These are phyloP conservation scores for Nitzschia sp. DNA, from an alignment of 108 stramenopile species.

Conservation along the genomic window DNA sequence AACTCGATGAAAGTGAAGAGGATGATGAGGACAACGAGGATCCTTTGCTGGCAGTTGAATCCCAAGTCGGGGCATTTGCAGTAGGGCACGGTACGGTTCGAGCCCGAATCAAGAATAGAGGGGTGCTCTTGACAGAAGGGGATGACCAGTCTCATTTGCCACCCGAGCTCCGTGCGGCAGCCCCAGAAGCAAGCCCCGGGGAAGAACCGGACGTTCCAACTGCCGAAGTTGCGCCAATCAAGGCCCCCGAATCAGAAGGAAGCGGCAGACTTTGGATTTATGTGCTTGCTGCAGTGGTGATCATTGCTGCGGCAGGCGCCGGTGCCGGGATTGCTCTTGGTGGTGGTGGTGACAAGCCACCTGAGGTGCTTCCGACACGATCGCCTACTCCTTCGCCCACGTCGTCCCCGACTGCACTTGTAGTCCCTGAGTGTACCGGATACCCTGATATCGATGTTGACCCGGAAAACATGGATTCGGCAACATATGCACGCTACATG, in stretches of 20 bases:
- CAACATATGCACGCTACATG: not conserved
- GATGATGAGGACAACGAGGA: too few species aligned
- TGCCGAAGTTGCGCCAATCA: not conserved
- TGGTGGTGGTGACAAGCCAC: not conserved
- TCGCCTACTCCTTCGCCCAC: not conserved
- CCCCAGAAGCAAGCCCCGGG: not conserved
- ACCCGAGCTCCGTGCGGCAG: not conserved
- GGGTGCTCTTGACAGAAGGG: not conserved
- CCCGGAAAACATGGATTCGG: not conserved
- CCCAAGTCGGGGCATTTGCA: too few species aligned
- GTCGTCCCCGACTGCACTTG: not conserved
- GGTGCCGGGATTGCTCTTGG: not conserved
- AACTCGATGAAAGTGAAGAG: too few species aligned
- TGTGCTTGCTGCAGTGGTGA: not conserved
- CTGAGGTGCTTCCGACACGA: not conserved
- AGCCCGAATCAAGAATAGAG: too few species aligned
- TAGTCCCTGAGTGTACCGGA: not conserved
- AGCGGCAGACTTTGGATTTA: not conserved
- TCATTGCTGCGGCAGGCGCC: not conserved
- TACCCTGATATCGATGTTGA: constrained; percentile 4
- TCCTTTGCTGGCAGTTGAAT: too few species aligned
- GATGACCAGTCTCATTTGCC: not conserved
- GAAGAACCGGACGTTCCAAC: not conserved
- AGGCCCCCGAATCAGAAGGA: not conserved
- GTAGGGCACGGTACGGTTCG: too few species aligned